phyloP scores from a whole-genome alignment of 495 filamentous ascomycete genomes.

The Tuber aestivum region DNA sequence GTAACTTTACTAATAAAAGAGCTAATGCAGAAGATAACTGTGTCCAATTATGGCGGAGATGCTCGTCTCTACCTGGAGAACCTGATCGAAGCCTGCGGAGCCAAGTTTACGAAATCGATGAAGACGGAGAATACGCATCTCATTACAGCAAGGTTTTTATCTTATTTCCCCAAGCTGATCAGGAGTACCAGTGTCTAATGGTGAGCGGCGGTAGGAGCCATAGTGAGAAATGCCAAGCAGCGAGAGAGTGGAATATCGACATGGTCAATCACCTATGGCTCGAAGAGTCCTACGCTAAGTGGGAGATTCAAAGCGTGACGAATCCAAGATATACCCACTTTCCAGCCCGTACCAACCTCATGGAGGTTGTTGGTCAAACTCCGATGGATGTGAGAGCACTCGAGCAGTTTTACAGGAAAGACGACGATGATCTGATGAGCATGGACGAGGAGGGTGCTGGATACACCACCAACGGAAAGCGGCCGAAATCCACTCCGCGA shows the following conservation, averaged over 20 bases:
- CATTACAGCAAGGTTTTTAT: conserved; percentile 60
- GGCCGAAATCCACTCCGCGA: neutral
- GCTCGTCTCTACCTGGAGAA: conserved; percentile 91
- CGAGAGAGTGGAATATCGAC: conserved; percentile 82
- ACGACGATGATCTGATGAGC: conserved; percentile 11
- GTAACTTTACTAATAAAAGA: conserved; percentile 13
- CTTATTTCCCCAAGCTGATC: neutral
- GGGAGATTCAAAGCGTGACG: conserved; percentile 61
- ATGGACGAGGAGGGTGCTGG: conserved; percentile 3
- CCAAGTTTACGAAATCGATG: conserved; percentile 83
- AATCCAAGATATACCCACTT: conserved; percentile 72
- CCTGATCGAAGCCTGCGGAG: conserved; percentile 73
- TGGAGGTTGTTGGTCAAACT: conserved; percentile 87
- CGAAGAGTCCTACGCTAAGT: conserved; percentile 91
- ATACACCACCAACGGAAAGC: neutral
- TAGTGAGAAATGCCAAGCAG: conserved; percentile 87
- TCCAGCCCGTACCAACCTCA: conserved; percentile 79
- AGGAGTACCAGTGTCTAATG: neutral
- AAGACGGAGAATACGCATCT: conserved; percentile 91
- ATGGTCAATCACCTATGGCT: conserved; percentile 95
- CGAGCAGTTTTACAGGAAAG: conserved; percentile 46
- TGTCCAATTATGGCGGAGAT: conserved; percentile 95
- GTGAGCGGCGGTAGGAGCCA: conserved; percentile 50
- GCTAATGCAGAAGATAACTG: conserved; percentile 54
- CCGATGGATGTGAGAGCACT: conserved; percentile 56